Percentiles rank a stretch among this genome's conserved stretches.
Evolutionary conservation across 176 grass and related monocot species (phyloP).

Genomic region (Echinochloa phyllopogon): DNA sequence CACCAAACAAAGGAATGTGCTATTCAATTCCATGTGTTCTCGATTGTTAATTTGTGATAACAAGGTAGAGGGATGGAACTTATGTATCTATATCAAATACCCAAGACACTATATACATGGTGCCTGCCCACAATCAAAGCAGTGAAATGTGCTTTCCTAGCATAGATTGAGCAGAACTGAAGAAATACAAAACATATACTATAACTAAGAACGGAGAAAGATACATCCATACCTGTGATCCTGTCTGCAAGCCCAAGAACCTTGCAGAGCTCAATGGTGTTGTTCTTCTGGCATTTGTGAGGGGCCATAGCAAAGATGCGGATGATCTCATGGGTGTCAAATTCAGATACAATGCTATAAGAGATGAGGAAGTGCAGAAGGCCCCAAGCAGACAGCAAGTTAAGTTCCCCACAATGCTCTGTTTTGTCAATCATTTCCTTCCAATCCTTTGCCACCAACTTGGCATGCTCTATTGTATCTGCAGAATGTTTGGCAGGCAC

Average conservation of each 20-base stretch:
- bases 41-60: not conserved
- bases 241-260: conserved; percentile 36
- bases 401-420: not conserved
- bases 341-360: conserved; percentile 50
- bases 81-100: not conserved
- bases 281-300: conserved; percentile 11
- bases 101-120: not conserved
- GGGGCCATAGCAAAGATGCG: conserved; percentile 35
- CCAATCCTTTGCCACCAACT: conserved; percentile 49
- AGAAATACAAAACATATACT: not conserved
- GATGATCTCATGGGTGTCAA: conserved; percentile 36
- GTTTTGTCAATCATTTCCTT: conserved; percentile 23
- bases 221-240: conserved; percentile 36
- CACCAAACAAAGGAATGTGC: not conserved
- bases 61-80: not conserved
- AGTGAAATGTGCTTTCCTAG: not conserved
- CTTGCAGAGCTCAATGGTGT: conserved; percentile 5
- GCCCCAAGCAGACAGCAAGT: conserved; percentile 7
- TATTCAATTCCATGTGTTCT: not conserved
- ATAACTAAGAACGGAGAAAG: conserved; percentile 4
- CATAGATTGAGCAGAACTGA: not conserved
- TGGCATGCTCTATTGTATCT: conserved; percentile 29
- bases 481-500: not conserved
- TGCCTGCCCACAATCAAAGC: not conserved
- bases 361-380: conserved; percentile 50